These are phyloP conservation scores for Rhodamnia rubescens DNA, from an alignment of 345 rosid genomes.

Conservation along the genomic window DNA sequence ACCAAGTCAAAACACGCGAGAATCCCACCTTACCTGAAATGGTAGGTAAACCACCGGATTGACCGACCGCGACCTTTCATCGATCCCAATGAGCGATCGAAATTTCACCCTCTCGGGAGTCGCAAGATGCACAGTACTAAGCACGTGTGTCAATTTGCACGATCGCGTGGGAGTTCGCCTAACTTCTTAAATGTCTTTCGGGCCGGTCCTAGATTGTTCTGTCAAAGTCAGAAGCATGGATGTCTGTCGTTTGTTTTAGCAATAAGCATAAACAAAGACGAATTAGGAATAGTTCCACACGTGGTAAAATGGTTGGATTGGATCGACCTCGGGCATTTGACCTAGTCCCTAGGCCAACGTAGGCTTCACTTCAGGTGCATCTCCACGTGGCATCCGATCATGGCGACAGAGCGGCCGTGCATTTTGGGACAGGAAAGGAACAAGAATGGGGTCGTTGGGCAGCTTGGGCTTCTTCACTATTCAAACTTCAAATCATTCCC, in stretches of 20 bases:
- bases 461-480: neutral
- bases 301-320: neutral
- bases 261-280: no score
- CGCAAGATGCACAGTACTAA: neutral
- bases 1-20: neutral
- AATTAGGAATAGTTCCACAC: no score
- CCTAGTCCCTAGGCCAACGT: neutral
- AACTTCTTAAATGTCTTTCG: neutral
- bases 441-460: neutral
- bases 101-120: neutral
- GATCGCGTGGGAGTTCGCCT: neutral
- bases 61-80: neutral
- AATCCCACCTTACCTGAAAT: neutral
- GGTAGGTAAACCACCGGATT: neutral
- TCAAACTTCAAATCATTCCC: neutral
- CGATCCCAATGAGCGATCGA: neutral
- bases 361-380: neutral
- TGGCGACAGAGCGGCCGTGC: neutral
- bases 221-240: neutral
- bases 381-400: neutral
- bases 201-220: neutral
- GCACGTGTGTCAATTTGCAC: neutral
- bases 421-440: neutral
- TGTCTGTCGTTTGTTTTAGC: neutral
- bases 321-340: neutral